Conservation (phyloP, 1,284 basidiomycete genomes). For the Mycosarcoma maydis region DNA sequence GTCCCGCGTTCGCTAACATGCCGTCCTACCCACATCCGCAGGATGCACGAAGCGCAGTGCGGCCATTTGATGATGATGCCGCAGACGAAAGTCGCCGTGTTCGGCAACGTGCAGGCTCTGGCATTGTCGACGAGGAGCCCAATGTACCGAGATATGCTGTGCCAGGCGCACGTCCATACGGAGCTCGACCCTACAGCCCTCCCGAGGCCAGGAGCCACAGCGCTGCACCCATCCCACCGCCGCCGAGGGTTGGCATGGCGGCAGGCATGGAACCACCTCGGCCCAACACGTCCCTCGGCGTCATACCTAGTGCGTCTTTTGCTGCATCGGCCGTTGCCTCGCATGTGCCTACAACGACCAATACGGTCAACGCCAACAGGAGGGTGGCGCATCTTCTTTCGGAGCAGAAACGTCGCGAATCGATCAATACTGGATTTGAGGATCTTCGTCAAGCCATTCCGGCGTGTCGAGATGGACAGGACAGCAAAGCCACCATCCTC, state of each 20-base stretch:
- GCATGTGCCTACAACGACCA: conserved; percentile 5
- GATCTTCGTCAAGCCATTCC: conserved; percentile 47
- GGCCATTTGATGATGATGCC: conserved; percentile 16
- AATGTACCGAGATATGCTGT: conserved; percentile 16
- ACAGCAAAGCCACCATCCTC: conserved; percentile 53
- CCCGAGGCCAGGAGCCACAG: conserved; percentile 28
- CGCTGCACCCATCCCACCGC: conserved; percentile 8
- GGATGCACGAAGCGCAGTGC: conserved; percentile 4
- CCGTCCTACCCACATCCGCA: conserved; percentile 6
- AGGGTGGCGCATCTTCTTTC: conserved; percentile 45
- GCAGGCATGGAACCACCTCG: conserved; percentile 36
- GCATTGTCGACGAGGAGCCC: conserved; percentile 20
- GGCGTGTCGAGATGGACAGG: conserved; percentile 45
- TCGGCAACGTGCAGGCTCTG: conserved; percentile 18
- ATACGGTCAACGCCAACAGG: conserved; percentile 37
- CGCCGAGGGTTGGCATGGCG: conserved; percentile 23
- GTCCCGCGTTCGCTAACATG: conserved; percentile 5
- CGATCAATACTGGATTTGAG: conserved; percentile 54
- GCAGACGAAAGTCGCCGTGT: conserved; percentile 23
- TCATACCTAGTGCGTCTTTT: conserved; percentile 1
- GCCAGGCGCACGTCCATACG: conserved; percentile 16
- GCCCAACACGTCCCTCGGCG: conserved; percentile 25
- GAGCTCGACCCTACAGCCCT: conserved; percentile 26
- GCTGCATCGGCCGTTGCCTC: conserved; percentile 2
- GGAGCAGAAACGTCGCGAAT: conserved; percentile 50